Percentiles rank a stretch among this genome's conserved stretches.
Evolutionary conservation across 139 green algal species (phyloP).

Genomic region (Mesotaenium endlicherianum): DNA sequence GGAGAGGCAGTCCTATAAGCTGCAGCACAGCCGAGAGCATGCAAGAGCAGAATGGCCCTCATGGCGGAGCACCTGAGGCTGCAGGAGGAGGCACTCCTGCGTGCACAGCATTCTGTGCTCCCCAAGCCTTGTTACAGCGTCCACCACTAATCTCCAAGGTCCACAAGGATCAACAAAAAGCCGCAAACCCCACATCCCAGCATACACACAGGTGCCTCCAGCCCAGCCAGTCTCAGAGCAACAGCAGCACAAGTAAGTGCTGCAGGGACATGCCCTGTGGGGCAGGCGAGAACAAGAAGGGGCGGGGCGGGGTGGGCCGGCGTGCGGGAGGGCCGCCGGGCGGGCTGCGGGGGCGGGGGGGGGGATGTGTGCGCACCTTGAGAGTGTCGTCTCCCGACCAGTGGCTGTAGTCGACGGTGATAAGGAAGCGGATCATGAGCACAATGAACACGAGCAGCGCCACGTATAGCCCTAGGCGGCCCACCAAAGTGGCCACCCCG

Average conservation of each 20-base stretch:
- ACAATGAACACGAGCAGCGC: conserved; percentile 86
- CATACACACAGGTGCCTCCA: not conserved
- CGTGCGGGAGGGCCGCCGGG: not conserved
- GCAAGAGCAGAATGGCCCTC: too few species aligned
- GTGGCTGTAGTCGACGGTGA: conserved; percentile 49
- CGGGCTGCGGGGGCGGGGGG: not conserved
- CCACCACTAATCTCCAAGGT: too few species aligned
- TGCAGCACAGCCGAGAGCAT: too few species aligned
- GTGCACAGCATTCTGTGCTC: too few species aligned
- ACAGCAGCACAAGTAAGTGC: not conserved
- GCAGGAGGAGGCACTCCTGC: too few species aligned
- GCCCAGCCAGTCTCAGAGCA: not conserved
- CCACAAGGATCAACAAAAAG: not conserved
- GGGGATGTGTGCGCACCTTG: not conserved
- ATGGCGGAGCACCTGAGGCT: too few species aligned
- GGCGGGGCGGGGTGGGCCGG: not conserved
- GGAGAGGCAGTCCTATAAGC: too few species aligned
- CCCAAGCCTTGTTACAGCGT: too few species aligned
- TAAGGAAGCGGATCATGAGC: conserved; percentile 66
- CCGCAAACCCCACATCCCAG: not conserved
- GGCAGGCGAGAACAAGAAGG: not conserved
- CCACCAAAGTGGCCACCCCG: conserved; percentile 75
- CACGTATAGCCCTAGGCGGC: conserved; percentile 89
- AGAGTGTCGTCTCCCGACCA: conserved; percentile 63
- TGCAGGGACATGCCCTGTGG: not conserved